Percentiles rank a stretch among this genome's conserved stretches.
phyloP scores from a whole-genome alignment of 2,329 filamentous ascomycete genomes.

The Eutypella sp. region DNA sequence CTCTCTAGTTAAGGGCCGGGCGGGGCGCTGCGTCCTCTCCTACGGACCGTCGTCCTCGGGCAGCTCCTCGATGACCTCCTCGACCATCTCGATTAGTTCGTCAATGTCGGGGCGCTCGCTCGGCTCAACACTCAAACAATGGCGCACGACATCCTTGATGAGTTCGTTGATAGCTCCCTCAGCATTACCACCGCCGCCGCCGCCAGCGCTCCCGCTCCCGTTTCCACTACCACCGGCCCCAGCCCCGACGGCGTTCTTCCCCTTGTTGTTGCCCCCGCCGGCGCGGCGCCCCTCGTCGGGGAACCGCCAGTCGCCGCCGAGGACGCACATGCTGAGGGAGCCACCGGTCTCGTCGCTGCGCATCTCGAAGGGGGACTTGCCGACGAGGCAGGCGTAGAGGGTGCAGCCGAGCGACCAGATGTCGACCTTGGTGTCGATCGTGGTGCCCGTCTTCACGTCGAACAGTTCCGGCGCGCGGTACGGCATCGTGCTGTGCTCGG shows the following conservation, averaged over 20 bases:
- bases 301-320: slow-evolving; percentile 94
- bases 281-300: slow-evolving; percentile 70
- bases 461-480: slow-evolving; percentile 97
- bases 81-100: slow-evolving; percentile 29
- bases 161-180: slow-evolving; percentile 66
- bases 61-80: slow-evolving; percentile 27
- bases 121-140: slow-evolving; percentile 82
- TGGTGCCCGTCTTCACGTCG: slow-evolving; percentile 88
- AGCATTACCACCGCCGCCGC: slow-evolving; percentile 20
- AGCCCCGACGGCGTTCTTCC: slow-evolving; percentile 34
- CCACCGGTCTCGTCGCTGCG: slow-evolving; percentile 94
- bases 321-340: slow-evolving; percentile 83
- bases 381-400: slow-evolving; percentile 93
- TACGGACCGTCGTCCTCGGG: slow-evolving; percentile 20
- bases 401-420: slow-evolving; percentile 98
- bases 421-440: slow-evolving; percentile 94
- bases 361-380: slow-evolving; percentile 95
- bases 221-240: slow-evolving; percentile 23
- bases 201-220: background rate
- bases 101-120: slow-evolving; percentile 63
- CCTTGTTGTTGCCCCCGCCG: slow-evolving; percentile 27
- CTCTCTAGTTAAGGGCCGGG: too few species aligned
- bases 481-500: slow-evolving; percentile 97
- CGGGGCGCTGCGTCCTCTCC: too few species aligned
- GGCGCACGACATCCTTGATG: slow-evolving; percentile 82